Base-by-base conservation (phyloP, 2,329 filamentous ascomycete genomes). In the Fusarium temperatum region DNA sequence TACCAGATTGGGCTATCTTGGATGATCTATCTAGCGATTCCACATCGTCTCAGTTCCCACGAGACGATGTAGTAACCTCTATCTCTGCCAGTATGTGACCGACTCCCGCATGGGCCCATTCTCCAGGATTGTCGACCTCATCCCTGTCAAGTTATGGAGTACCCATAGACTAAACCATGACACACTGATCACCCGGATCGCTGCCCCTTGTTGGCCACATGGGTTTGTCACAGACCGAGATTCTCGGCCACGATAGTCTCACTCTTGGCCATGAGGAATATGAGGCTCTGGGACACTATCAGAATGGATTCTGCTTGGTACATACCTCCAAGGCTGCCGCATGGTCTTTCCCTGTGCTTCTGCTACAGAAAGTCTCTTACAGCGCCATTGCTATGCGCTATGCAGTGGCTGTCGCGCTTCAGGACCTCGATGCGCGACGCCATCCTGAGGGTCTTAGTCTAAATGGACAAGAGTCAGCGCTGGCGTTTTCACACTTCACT, bases 401-500 rank as follows among this genome's bases (percentile, higher is more conserved):
- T 15, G 20, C 45, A 8, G 20, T 48, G 4, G 45, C 45, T 30
- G 45, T 48, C 20, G 20, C 26, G 18, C 45, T 48, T 3, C 20
- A 48, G 7, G 45, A 48, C 14, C 20, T n/a, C 6, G 26, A 48
- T n/a, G 0, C 14, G 7, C 26, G 45, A 5, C 45, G 26, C 20
- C 2, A n/a, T 30, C 2, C 14, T 4, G 26, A 17, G 20, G 14
- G 1, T n/a, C 7, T 5, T 42, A 11, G 6, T 10, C 4, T 5
- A 8, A 17, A 1, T 17, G 14, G 14, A 48, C 20, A 11, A 22
- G 45, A n/a, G 4, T 30, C 45, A 17, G 4, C 45, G 20, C 4
- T 48, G 3, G 26, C 45, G 20, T 6, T 48, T 17, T 48, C 45
- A 0, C 20, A 30, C 20, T 48, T 48, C 14, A n/a, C 14, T 3